Percentiles rank a stretch among this genome's conserved stretches.
phyloP scores from a whole-genome alignment of 2,329 filamentous ascomycete genomes.

The Berkeleyomyces rouxiae region DNA sequence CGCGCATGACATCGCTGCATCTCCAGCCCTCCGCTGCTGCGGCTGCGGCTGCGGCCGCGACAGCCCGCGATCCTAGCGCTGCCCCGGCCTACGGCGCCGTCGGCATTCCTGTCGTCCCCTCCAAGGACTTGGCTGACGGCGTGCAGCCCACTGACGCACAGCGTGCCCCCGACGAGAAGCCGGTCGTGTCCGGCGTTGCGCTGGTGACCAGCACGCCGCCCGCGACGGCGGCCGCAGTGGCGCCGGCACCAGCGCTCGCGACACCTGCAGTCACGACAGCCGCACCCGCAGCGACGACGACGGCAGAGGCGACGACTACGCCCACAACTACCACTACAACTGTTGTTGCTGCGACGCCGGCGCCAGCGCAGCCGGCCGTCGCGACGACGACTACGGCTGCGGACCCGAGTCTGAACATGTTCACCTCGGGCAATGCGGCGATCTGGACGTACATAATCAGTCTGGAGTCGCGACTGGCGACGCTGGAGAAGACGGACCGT shows the following conservation, averaged over 20 bases:
- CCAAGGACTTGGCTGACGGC: constrained; percentile 58
- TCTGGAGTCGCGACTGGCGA: constrained; percentile 44
- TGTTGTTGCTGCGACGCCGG: constrained; percentile 41
- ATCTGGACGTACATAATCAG: constrained; percentile 58
- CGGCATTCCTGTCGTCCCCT: constrained; percentile 61
- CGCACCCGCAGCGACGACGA: constrained; percentile 8
- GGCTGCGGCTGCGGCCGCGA: constrained; percentile 19
- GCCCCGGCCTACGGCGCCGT: constrained; percentile 53
- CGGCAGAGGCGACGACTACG: background rate
- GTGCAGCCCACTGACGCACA: constrained; percentile 17
- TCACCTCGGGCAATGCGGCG: constrained; percentile 40
- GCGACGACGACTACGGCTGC: constrained; percentile 7
- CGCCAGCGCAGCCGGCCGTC: constrained; percentile 31
- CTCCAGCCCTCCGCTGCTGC: constrained; percentile 18
- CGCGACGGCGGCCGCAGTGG: too few relatives aligned
- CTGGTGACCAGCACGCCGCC: too few relatives aligned
- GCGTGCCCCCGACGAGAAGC: constrained; percentile 30
- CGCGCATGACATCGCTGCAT: constrained; percentile 8
- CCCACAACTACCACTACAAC: background rate
- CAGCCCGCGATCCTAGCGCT: constrained; percentile 18
- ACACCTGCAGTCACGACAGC: background rate
- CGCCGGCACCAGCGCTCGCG: background rate
- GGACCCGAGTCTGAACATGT: constrained; percentile 49
- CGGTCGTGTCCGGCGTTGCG: too few relatives aligned
- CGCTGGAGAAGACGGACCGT: constrained; percentile 27